Evolutionary conservation across 768 basidiomycete species (phyloP).

Genomic region (Tricholoma sp.): DNA sequence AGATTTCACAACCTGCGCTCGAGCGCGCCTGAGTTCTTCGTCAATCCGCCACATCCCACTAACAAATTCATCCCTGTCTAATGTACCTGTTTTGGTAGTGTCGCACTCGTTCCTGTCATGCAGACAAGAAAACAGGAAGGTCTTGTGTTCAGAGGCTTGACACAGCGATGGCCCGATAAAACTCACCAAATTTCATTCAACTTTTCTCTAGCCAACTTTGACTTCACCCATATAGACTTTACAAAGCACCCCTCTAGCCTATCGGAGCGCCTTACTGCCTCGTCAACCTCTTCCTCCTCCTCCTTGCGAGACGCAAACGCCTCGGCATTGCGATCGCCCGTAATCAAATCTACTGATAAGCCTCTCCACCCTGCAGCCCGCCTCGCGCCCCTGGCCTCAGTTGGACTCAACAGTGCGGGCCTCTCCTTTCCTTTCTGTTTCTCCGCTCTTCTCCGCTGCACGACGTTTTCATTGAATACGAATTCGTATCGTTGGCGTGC

Average conservation of each 20-base stretch:
- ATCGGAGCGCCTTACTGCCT: slow-evolving; percentile 35
- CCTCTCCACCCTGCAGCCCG: slow-evolving; percentile 74
- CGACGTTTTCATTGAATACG: slow-evolving; percentile 57
- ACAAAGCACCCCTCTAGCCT: slow-evolving; percentile 53
- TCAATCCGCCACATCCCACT: slow-evolving; percentile 86
- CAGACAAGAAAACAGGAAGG: background rate
- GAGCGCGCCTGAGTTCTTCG: slow-evolving; percentile 68
- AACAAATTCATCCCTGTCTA: slow-evolving; percentile 63
- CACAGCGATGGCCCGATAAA: background rate
- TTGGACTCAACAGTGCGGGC: slow-evolving; percentile 28
- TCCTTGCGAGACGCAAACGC: slow-evolving; percentile 8
- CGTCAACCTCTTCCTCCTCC: slow-evolving; percentile 25
- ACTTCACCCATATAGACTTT: slow-evolving; percentile 57
- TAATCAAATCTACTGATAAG: slow-evolving; percentile 61
- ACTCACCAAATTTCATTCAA: slow-evolving; percentile 66
- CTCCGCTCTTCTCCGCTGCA: slow-evolving; percentile 41
- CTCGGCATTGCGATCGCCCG: slow-evolving; percentile 28
- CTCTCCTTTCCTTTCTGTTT: slow-evolving; percentile 27
- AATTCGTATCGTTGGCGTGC: slow-evolving; percentile 63
- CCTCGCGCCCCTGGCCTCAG: slow-evolving; percentile 37
- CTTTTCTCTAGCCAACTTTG: slow-evolving; percentile 46
- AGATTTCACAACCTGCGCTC: slow-evolving; percentile 33
- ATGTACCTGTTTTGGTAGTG: slow-evolving; percentile 43
- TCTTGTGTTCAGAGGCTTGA: slow-evolving; percentile 1
- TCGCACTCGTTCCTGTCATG: slow-evolving; percentile 66